phyloP scores from a whole-genome alignment of 1,139 yeast species.

The Ogataea hybrid region DNA sequence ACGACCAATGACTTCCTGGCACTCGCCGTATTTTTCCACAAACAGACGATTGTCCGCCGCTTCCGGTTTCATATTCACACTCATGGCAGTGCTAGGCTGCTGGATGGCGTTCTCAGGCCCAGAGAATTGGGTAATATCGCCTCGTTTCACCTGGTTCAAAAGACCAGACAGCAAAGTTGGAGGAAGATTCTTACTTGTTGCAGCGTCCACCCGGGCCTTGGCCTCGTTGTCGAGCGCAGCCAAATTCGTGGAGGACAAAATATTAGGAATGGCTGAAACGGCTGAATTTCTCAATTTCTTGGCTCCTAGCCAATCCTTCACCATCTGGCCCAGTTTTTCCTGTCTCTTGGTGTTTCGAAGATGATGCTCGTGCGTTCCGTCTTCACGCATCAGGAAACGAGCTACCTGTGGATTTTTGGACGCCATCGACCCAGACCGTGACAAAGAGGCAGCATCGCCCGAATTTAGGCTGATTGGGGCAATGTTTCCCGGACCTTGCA shows the following conservation, averaged over 20 bases:
- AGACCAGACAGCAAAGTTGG: constrained; percentile 84
- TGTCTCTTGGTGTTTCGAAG: constrained; percentile 78
- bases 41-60: constrained; percentile 34
- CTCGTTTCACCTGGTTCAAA: constrained; percentile 61
- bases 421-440: constrained; percentile 20
- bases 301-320: constrained; percentile 81
- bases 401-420: constrained; percentile 25
- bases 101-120: constrained; percentile 24
- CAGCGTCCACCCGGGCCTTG: constrained; percentile 24
- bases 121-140: constrained; percentile 37
- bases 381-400: constrained; percentile 54
- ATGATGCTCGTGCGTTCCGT: constrained; percentile 77
- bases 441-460: constrained; percentile 6
- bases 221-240: constrained; percentile 28
- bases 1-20: constrained; percentile 77
- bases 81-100: constrained; percentile 25
- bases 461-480: constrained; percentile 8
- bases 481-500: neutral
- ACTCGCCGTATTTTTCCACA: constrained; percentile 71
- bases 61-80: constrained; percentile 19
- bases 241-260: constrained; percentile 36
- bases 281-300: constrained; percentile 80
- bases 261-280: constrained; percentile 78
- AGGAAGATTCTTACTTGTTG: constrained; percentile 37
- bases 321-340: constrained; percentile 83